phyloP scores from a whole-genome alignment of 2,329 filamentous ascomycete species.

The Fusarium keratoplasticum region DNA sequence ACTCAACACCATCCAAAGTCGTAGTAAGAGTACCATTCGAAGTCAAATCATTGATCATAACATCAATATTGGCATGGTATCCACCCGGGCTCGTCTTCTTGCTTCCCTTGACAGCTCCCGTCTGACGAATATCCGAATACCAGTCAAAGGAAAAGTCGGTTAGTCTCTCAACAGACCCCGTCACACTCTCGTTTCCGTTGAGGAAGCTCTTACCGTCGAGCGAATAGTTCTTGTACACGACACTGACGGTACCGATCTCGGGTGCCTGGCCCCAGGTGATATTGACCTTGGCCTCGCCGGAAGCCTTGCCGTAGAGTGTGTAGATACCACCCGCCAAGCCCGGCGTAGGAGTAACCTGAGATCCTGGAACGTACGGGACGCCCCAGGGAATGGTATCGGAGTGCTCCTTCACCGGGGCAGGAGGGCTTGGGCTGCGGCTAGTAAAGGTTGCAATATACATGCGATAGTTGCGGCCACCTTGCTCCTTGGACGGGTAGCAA shows the following conservation, averaged over 20 bases:
- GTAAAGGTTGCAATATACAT: constrained; percentile 55
- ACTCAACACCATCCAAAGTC: constrained; percentile 1
- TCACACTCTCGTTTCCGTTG: constrained; percentile 14
- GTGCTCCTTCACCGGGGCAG: constrained; percentile 14
- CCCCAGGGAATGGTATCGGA: constrained; percentile 17
- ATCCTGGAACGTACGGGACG: neutral
- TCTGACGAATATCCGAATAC: constrained; percentile 53
- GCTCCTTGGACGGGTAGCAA: constrained; percentile 54
- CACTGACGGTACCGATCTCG: neutral
- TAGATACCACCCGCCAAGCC: neutral
- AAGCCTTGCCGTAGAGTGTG: neutral
- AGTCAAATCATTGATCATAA: constrained; percentile 17
- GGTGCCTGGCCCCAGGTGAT: neutral
- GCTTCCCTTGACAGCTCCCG: constrained; percentile 43
- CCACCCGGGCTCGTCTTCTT: constrained; percentile 50
- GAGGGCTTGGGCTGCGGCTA: constrained; percentile 42
- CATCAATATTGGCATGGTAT: constrained; percentile 12
- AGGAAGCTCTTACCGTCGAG: constrained; percentile 5
- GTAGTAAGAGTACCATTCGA: constrained; percentile 24
- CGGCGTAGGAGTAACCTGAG: neutral
- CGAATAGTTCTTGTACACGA: constrained; percentile 8
- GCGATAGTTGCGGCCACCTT: constrained; percentile 52
- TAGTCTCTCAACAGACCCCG: neutral
- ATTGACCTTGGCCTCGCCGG: constrained; percentile 5
- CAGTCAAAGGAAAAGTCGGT: constrained; percentile 46